These are phyloP conservation scores for Cymbidium sinense DNA, from an alignment of 106 monocot species.

Conservation along the genomic window DNA sequence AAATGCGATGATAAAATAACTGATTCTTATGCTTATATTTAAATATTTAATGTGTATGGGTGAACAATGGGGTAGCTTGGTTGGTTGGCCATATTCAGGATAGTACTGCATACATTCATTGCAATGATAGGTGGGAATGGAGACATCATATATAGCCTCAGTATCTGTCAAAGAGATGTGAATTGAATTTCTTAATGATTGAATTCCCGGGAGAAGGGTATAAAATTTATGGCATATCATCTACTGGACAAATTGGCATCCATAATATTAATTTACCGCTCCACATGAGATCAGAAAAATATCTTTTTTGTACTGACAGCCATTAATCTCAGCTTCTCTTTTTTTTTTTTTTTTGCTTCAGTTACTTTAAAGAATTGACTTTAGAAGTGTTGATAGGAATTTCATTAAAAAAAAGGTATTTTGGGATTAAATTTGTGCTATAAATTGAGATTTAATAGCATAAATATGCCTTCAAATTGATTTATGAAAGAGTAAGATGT, in stretches of 20 bases:
- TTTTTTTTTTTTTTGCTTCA: neutral
- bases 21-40: slow-evolving; percentile 7
- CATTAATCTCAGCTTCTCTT: neutral
- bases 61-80: slow-evolving; percentile 16
- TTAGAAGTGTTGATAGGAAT: no score
- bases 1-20: neutral
- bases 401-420: no score
- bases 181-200: slow-evolving; percentile 15
- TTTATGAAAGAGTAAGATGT: no score
- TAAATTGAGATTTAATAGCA: no score
- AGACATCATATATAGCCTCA: slow-evolving; percentile 8
- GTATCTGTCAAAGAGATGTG: slow-evolving; percentile 4
- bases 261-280: neutral
- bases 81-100: slow-evolving; percentile 9
- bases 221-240: slow-evolving; percentile 1
- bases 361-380: no score
- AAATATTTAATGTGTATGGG: slow-evolving; percentile 4
- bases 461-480: no score
- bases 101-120: slow-evolving; percentile 27
- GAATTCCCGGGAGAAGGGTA: neutral
- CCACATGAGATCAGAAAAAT: neutral
- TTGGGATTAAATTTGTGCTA: no score
- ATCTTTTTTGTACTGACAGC: neutral
- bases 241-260: slow-evolving; percentile 3
- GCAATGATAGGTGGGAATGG: slow-evolving; percentile 29